Percentiles rank a stretch among this genome's conserved stretches.
These are phyloP conservation scores for Tetrapisispora pingtungensis DNA, from an alignment of 805 yeast genomes.

Conservation along the genomic window DNA sequence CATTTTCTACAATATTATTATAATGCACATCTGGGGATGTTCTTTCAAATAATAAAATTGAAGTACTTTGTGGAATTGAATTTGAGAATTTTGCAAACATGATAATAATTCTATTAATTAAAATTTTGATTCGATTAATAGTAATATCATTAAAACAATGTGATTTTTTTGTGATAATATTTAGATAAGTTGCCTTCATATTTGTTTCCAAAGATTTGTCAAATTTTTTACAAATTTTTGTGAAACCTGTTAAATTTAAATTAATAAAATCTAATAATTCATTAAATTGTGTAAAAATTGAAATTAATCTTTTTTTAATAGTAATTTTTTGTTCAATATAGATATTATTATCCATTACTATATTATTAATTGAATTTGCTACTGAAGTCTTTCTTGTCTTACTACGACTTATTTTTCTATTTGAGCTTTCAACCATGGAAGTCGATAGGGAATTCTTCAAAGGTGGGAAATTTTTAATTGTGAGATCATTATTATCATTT, in stretches of 20 bases:
- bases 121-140: conserved; percentile 37
- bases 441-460: conserved; percentile 1
- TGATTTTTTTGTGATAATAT: conserved; percentile 36
- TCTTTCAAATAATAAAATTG: background rate
- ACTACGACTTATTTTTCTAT: background rate
- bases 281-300: conserved; percentile 61
- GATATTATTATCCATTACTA: conserved; percentile 3
- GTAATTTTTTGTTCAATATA: conserved; percentile 5
- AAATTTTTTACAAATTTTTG: conserved; percentile 83
- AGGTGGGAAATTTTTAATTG: background rate
- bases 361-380: conserved; percentile 2
- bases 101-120: conserved; percentile 43
- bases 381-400: conserved; percentile 1
- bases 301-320: conserved; percentile 52
- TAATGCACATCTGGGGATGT: background rate
- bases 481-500: background rate
- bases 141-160: conserved; percentile 47
- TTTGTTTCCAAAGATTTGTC: conserved; percentile 68
- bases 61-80: conserved; percentile 1
- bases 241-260: conserved; percentile 78
- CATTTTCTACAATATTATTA: background rate
- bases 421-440: background rate
- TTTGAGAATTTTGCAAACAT: conserved; percentile 42
- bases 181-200: conserved; percentile 50
- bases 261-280: conserved; percentile 79